Percentiles rank a stretch among this genome's conserved stretches.
These are phyloP conservation scores for Spathaspora boniae DNA, from an alignment of 805 yeast genomes.

Conservation along the genomic window DNA sequence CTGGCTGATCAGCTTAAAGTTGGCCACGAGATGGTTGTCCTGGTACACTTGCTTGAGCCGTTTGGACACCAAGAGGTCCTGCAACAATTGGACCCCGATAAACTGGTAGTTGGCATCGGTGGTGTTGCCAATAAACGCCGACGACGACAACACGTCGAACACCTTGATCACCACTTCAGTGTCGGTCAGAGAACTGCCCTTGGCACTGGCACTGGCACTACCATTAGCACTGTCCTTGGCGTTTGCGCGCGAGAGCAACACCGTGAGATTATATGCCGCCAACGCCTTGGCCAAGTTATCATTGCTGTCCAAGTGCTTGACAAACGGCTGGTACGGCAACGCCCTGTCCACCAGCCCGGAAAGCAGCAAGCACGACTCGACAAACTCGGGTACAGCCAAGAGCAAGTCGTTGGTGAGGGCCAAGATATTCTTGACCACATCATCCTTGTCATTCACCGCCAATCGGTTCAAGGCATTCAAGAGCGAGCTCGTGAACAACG, in stretches of 20 bases:
- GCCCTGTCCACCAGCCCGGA: conserved; percentile 38
- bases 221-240: conserved; percentile 10
- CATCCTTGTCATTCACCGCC: conserved; percentile 48
- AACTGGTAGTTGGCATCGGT: conserved; percentile 51
- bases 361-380: conserved; percentile 40
- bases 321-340: conserved; percentile 52
- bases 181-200: too few relatives aligned
- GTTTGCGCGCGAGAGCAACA: conserved; percentile 37
- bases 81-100: conserved; percentile 59
- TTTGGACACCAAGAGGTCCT: conserved; percentile 55
- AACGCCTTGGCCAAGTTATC: conserved; percentile 59
- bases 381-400: conserved; percentile 34
- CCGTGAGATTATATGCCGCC: conserved; percentile 50
- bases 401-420: conserved; percentile 60
- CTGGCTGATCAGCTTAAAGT: conserved; percentile 30
- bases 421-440: conserved; percentile 61
- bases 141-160: conserved; percentile 34
- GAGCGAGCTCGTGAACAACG: conserved; percentile 52
- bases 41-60: conserved; percentile 50
- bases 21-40: conserved; percentile 28
- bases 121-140: conserved; percentile 24
- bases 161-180: conserved; percentile 37
- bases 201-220: too few relatives aligned
- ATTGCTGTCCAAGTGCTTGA: conserved; percentile 46
- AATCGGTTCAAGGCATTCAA: conserved; percentile 51